Evolutionary conservation across 2,329 filamentous ascomycete genomes (phyloP).

Genomic region (Botrytis tulipae): DNA sequence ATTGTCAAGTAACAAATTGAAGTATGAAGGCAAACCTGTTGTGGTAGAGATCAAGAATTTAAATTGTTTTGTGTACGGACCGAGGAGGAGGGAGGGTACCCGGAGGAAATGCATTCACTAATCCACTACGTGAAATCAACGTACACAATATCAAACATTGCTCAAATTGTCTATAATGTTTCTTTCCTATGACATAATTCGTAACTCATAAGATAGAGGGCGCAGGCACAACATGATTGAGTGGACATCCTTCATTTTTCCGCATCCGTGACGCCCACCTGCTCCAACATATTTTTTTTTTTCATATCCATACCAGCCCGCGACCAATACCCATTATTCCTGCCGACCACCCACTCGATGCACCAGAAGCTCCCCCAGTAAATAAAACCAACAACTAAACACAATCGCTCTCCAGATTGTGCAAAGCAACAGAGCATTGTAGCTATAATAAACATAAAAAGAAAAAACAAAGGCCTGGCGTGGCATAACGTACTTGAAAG

Average conservation of each 20-base stretch:
- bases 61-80: not conserved
- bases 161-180: not conserved
- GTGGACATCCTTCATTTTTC: not conserved
- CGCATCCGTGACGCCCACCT: not conserved
- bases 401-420: not conserved
- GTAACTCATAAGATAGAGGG: not conserved
- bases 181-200: constrained; percentile 5
- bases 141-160: not conserved
- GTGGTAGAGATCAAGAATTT: not conserved
- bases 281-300: not conserved
- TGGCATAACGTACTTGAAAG: not conserved
- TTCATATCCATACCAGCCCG: not conserved
- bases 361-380: not conserved
- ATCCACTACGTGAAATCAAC: not conserved
- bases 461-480: not conserved
- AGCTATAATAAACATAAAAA: not conserved
- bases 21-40: not conserved
- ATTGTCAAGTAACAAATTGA: not conserved
- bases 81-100: not conserved
- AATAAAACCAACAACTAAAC: not conserved
- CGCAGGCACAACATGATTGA: not conserved
- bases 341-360: not conserved
- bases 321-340: not conserved
- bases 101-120: not conserved
- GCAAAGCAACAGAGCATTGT: not conserved